Percentiles rank a stretch among this genome's conserved stretches.
Conservation (phyloP, 2,329 filamentous ascomycete species). For the Gnomoniopsis smithogilvyi region DNA sequence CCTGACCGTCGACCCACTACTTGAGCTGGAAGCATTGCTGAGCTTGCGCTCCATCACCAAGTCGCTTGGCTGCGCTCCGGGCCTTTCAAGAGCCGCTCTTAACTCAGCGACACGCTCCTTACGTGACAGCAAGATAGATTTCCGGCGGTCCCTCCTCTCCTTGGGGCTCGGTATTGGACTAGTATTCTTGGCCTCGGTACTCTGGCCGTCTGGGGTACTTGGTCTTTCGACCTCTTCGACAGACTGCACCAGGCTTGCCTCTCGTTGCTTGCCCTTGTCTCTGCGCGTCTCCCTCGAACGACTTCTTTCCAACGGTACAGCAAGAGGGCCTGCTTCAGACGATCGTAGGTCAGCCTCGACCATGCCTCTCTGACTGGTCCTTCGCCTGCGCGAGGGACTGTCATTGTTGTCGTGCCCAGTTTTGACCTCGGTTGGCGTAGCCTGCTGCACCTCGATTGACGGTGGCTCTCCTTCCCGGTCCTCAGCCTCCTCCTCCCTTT, state of each 20-base stretch:
- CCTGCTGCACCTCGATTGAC: background rate
- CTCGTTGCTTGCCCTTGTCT: background rate
- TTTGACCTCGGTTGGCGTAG: background rate
- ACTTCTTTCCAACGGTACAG: background rate
- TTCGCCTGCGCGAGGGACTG: background rate
- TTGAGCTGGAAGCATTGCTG: slow-evolving; percentile 10
- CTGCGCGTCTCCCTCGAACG: slow-evolving; percentile 8
- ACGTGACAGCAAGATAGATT: slow-evolving; percentile 7
- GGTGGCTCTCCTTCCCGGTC: background rate
- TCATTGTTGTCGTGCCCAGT: background rate
- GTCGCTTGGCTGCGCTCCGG: slow-evolving; percentile 13
- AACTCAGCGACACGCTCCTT: slow-evolving; percentile 10
- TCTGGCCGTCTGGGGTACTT: background rate
- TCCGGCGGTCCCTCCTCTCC: slow-evolving; percentile 18
- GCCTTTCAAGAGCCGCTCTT: slow-evolving; percentile 8
- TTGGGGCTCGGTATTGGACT: slow-evolving; percentile 15
- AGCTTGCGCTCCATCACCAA: slow-evolving; percentile 12
- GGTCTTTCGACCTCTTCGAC: background rate
- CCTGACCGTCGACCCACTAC: background rate
- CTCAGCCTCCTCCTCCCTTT: background rate
- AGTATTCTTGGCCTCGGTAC: background rate
- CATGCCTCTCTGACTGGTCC: background rate
- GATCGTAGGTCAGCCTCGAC: background rate
- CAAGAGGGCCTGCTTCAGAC: background rate
- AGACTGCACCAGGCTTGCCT: background rate